phyloP scores from a whole-genome alignment of 2,329 filamentous ascomycete genomes.

The Diaporthe helianthi region DNA sequence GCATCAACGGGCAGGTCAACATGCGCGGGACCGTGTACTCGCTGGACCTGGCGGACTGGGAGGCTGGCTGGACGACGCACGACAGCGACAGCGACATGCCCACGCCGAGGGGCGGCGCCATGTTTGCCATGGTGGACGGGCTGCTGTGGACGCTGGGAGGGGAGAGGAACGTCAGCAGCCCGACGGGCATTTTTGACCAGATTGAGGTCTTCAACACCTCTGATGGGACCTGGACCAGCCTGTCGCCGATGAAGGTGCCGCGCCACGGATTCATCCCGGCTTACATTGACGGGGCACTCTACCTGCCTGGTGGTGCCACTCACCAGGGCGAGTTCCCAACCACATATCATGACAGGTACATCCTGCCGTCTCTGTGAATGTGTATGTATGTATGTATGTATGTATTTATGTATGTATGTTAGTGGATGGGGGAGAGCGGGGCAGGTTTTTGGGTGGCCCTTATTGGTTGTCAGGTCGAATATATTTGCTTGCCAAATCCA shows the following conservation, averaged over 20 bases:
- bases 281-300: conserved; percentile 3
- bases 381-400: no score
- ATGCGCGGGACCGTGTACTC: conserved; percentile 45
- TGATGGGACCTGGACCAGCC: conserved; percentile 33
- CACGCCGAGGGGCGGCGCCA: conserved; percentile 45
- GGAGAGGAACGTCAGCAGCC: conserved; percentile 43
- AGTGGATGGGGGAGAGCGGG: not conserved
- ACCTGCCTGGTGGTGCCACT: conserved; percentile 29
- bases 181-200: conserved; percentile 35
- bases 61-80: conserved; percentile 41
- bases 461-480: not conserved
- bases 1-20: conserved; percentile 42
- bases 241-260: conserved; percentile 34
- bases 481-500: no score
- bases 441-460: not conserved
- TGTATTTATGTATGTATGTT: no score
- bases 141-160: conserved; percentile 48
- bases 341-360: conserved; percentile 2
- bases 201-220: conserved; percentile 35
- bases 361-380: not conserved
- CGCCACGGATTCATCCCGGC: conserved; percentile 35
- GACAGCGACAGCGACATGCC: conserved; percentile 45
- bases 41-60: conserved; percentile 42
- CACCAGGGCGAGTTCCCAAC: not conserved
- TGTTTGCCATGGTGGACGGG: conserved; percentile 40